Percentiles rank a stretch among this genome's conserved stretches.
Evolutionary conservation across 75 land plant species (phyloP).

Genomic region (Selaginella moellendorffii): DNA sequence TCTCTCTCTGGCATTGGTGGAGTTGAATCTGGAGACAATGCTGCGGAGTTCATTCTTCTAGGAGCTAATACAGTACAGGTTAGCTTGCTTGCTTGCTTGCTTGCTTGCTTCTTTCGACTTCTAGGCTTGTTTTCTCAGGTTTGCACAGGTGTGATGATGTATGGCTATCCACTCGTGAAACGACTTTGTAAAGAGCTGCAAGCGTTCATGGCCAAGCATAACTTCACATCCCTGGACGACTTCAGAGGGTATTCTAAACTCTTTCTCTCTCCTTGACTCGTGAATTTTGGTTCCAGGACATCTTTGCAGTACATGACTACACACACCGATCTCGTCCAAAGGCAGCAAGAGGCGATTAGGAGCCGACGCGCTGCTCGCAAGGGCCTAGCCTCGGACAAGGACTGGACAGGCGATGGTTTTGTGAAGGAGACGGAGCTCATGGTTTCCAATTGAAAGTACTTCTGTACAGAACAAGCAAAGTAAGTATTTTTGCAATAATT

Average conservation of each 20-base stretch:
- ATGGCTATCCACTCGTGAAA: conserved; percentile 85
- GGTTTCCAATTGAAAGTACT: conserved; percentile 89
- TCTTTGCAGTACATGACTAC: conserved; percentile 89
- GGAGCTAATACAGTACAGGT: conserved; percentile 97
- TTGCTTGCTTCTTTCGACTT: background rate
- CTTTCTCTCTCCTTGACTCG: background rate
- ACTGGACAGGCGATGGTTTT: conserved; percentile 99
- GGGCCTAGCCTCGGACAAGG: conserved; percentile 84
- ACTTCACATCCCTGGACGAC: conserved; percentile 80
- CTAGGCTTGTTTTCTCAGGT: conserved; percentile 34
- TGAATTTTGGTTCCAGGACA: conserved; percentile 25
- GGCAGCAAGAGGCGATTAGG: conserved; percentile 69
- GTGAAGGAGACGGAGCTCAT: conserved; percentile 90
- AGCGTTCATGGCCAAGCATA: conserved; percentile 90
- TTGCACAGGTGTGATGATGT: conserved; percentile 99
- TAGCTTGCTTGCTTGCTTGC: background rate
- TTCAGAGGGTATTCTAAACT: conserved; percentile 64
- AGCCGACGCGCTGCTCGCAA: conserved; percentile 48
- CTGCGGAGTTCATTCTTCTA: conserved; percentile 91
- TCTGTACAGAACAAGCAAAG: too few relatives aligned
- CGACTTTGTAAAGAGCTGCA: conserved; percentile 64
- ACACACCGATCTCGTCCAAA: conserved; percentile 71
- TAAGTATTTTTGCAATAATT: too few relatives aligned
- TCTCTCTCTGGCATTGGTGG: conserved; percentile 98
- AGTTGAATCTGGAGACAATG: conserved; percentile 84